A percentile compares a stretch with the other conserved stretches of the same genome.
phyloP scores from a whole-genome alignment of 495 filamentous ascomycete genomes.

The Cairneyella variabilis region DNA sequence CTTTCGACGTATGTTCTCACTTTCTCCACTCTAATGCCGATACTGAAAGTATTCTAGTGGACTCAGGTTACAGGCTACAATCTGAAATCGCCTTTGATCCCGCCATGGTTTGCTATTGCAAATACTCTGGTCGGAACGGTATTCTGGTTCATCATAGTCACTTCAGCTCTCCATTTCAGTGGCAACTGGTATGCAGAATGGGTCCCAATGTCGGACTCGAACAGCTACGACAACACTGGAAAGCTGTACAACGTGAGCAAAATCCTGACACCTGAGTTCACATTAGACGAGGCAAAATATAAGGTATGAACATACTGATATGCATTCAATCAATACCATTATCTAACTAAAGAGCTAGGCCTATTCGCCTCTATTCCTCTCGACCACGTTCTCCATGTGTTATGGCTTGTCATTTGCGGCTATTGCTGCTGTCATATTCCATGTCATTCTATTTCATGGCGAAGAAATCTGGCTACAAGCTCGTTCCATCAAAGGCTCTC shows the following conservation, averaged over 20 bases:
- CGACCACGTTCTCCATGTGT: slow-evolving; percentile 56
- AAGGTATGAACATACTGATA: slow-evolving; percentile 22
- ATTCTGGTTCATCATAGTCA: slow-evolving; percentile 44
- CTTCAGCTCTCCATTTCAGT: slow-evolving; percentile 55
- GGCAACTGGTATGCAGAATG: slow-evolving; percentile 48
- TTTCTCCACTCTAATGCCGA: neutral
- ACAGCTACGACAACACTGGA: slow-evolving; percentile 60
- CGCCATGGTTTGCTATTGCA: slow-evolving; percentile 52
- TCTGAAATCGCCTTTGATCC: slow-evolving; percentile 48
- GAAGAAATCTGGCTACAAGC: neutral
- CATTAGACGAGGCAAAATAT: slow-evolving; percentile 49
- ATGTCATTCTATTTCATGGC: slow-evolving; percentile 48
- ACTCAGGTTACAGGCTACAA: slow-evolving; percentile 45
- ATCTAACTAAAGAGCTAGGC: slow-evolving; percentile 4
- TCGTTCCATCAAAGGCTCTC: neutral
- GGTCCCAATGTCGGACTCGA: slow-evolving; percentile 54
- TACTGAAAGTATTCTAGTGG: slow-evolving; percentile 33
- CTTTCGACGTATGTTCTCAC: slow-evolving; percentile 41
- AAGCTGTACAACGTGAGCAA: slow-evolving; percentile 47
- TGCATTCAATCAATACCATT: neutral
- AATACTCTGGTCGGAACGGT: slow-evolving; percentile 58
- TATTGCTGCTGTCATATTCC: slow-evolving; percentile 59
- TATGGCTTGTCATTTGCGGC: slow-evolving; percentile 70
- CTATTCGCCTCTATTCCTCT: slow-evolving; percentile 61
- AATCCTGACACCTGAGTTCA: slow-evolving; percentile 46